A percentile compares a stretch with the other conserved stretches of the same genome.
These are phyloP conservation scores for Platanthera zijinensis DNA, from an alignment of 106 monocot genomes.

Conservation along the genomic window DNA sequence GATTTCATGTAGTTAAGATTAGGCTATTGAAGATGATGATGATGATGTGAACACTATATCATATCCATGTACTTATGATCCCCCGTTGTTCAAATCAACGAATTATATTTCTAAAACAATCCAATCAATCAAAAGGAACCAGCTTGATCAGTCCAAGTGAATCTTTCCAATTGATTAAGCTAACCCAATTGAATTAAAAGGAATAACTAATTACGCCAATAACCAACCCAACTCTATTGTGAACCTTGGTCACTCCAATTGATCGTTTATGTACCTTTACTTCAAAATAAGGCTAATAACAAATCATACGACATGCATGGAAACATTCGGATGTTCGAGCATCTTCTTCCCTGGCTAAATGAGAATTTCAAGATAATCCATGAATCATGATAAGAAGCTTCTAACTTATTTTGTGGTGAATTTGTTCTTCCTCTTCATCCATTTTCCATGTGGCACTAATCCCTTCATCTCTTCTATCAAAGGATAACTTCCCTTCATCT, in stretches of 20 bases:
- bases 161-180: no score
- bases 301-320: background rate
- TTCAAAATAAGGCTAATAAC: background rate
- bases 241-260: background rate
- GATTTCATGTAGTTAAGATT: no score
- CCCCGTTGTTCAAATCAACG: no score
- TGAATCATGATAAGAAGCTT: background rate
- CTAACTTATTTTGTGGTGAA: background rate
- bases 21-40: no score
- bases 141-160: no score
- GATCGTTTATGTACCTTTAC: background rate
- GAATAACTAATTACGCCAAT: no score
- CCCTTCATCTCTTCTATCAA: background rate
- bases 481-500: background rate
- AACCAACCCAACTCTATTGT: no score
- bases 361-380: background rate
- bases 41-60: no score
- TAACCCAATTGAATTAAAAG: no score
- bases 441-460: background rate
- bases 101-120: no score
- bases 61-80: no score
- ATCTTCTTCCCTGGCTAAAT: background rate
- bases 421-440: background rate
- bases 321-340: background rate
- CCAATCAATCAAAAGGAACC: no score